A percentile compares a stretch with the other conserved stretches of the same genome.
Evolutionary conservation across 169 alveolate genomes (phyloP).

Genomic region (Plasmodium vivax): DNA sequence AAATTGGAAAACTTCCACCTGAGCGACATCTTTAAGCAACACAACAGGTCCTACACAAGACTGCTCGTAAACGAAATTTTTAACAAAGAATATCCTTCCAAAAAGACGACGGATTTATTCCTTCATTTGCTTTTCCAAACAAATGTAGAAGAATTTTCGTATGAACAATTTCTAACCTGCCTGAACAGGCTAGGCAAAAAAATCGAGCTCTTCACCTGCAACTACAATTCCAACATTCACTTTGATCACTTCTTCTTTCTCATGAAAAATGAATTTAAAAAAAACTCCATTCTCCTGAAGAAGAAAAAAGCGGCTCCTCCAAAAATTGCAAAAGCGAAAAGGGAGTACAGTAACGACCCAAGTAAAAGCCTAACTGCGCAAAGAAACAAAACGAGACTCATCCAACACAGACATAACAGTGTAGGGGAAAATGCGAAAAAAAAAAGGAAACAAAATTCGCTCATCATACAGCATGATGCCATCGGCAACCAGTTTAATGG

Average conservation of each 20-base stretch:
- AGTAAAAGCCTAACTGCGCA: background rate
- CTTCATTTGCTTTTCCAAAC: constrained; percentile 48
- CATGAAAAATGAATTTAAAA: constrained; percentile 67
- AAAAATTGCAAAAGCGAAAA: constrained; percentile 22
- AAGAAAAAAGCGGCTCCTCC: constrained; percentile 22
- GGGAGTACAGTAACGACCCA: constrained; percentile 2
- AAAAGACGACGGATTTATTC: constrained; percentile 44
- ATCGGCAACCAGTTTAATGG: background rate
- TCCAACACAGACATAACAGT: constrained; percentile 6
- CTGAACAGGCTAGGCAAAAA: constrained; percentile 49
- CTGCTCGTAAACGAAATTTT: constrained; percentile 53
- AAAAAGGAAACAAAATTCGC: constrained; percentile 19
- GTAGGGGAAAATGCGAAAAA: constrained; percentile 14
- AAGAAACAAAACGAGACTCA: background rate
- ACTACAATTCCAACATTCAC: constrained; percentile 41
- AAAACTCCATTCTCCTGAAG: constrained; percentile 11
- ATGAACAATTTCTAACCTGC: constrained; percentile 33
- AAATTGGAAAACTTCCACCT: constrained; percentile 23
- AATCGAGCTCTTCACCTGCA: constrained; percentile 41
- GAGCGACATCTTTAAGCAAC: constrained; percentile 59
- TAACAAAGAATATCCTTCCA: constrained; percentile 73
- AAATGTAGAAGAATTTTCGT: constrained; percentile 70
- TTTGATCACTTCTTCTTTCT: constrained; percentile 64
- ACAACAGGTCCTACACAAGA: constrained; percentile 63
- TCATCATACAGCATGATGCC: constrained; percentile 6